These are phyloP conservation scores for Rusavskia elegans DNA, from an alignment of 495 filamentous ascomycete genomes.

Conservation along the genomic window DNA sequence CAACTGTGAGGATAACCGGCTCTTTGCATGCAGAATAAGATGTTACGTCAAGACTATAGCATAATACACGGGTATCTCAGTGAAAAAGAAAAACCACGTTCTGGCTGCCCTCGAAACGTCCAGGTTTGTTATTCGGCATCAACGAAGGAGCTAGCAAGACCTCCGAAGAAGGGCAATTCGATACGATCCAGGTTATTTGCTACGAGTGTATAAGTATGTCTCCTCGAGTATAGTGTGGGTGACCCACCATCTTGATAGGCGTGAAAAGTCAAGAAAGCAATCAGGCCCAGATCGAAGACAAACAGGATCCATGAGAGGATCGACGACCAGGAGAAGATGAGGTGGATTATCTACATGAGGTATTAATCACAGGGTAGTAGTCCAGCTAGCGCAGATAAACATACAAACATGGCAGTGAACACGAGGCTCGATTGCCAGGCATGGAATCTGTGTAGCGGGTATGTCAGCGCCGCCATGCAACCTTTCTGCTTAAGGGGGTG, in stretches of 20 bases:
- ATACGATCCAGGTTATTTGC: constrained; percentile 82
- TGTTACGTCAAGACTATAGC: too few relatives aligned
- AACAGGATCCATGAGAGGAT: constrained; percentile 77
- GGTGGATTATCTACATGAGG: constrained; percentile 46
- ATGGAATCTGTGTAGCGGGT: constrained; percentile 50
- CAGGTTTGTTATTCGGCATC: constrained; percentile 57
- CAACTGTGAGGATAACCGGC: too few relatives aligned
- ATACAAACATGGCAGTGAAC: constrained; percentile 69
- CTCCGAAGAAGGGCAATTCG: constrained; percentile 78
- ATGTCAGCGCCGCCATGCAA: constrained; percentile 6
- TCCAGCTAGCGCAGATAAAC: constrained; percentile 10
- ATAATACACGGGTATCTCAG: not conserved
- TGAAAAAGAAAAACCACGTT: not conserved
- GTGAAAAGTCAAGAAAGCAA: constrained; percentile 58
- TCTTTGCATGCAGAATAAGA: too few relatives aligned
- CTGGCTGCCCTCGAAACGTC: not conserved
- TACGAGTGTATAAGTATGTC: constrained; percentile 9
- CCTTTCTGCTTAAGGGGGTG: too few relatives aligned
- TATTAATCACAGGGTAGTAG: not conserved
- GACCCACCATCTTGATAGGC: constrained; percentile 68
- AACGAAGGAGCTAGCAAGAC: constrained; percentile 74
- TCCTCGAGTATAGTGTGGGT: not conserved
- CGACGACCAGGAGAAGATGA: constrained; percentile 69
- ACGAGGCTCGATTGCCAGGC: constrained; percentile 88
- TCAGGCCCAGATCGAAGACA: constrained; percentile 55